Percentiles rank a stretch among this genome's conserved stretches.
Evolutionary conservation across 257 asterid genomes (phyloP).

Genomic region (Cynanchum wilfordii): DNA sequence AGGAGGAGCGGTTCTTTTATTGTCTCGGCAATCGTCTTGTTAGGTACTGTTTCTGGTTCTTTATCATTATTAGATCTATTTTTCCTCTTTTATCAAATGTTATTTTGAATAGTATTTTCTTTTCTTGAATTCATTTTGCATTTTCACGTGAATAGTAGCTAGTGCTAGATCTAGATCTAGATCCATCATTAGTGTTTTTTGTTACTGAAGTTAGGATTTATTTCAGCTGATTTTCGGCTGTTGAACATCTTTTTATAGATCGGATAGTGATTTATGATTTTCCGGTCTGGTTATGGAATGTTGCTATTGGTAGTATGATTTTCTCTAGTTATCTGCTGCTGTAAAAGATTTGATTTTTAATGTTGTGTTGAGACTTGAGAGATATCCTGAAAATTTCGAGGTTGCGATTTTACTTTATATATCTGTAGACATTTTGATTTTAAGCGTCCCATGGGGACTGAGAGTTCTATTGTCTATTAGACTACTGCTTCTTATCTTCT

Average conservation of each 20-base stretch:
- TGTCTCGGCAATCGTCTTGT: conserved; percentile 29
- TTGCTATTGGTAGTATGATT: background rate
- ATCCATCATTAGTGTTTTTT: conserved; percentile 6
- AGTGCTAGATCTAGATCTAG: conserved; percentile 5
- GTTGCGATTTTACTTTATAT: background rate
- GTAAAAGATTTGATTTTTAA: background rate
- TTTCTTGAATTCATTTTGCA: background rate
- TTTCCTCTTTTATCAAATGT: background rate
- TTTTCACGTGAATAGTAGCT: background rate
- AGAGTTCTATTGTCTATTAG: background rate
- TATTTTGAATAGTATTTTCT: background rate
- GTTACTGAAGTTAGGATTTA: background rate
- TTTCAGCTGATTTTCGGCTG: background rate
- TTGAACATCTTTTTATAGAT: background rate
- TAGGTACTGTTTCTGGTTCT: conserved; percentile 19
- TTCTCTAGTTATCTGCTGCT: background rate
- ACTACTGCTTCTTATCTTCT: background rate
- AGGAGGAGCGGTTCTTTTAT: conserved; percentile 31
- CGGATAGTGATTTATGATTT: background rate
- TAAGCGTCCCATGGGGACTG: background rate
- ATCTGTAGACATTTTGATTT: background rate
- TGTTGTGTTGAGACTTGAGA: background rate
- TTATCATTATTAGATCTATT: background rate
- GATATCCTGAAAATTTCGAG: background rate
- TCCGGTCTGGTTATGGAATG: background rate